phyloP scores from a whole-genome alignment of 306 rosid genomes.

The Vigna reflexopilosa region DNA sequence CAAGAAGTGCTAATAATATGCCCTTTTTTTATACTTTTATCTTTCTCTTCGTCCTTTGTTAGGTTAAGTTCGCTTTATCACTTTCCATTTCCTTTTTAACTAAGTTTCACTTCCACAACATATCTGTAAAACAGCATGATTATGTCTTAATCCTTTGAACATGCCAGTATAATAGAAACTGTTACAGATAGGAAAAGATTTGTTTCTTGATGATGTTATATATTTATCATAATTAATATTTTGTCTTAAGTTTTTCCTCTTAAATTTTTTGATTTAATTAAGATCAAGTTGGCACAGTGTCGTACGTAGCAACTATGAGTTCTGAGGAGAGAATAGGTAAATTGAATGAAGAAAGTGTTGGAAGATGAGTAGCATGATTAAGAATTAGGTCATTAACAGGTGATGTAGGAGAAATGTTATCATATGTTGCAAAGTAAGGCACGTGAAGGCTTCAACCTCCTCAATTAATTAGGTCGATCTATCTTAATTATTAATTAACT shows the following conservation, averaged over 20 bases:
- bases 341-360: background rate
- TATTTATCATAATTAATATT: too few species aligned
- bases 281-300: background rate
- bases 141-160: too few species aligned
- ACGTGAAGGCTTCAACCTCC: constrained; percentile 19
- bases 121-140: too few species aligned
- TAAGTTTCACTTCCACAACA: background rate
- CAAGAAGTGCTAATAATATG: background rate
- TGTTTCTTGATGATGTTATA: too few species aligned
- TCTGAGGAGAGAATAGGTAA: background rate
- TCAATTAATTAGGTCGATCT: constrained; percentile 2
- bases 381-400: constrained; percentile 22
- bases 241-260: too few species aligned
- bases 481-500: background rate
- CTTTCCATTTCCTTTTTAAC: background rate
- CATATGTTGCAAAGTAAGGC: constrained; percentile 32
- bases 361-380: constrained; percentile 29
- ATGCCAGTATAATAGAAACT: too few species aligned
- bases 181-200: too few species aligned
- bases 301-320: background rate
- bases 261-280: background rate
- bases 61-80: background rate
- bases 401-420: constrained; percentile 26
- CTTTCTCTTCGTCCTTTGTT: background rate
- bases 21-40: background rate